Base-by-base conservation (phyloP, 495 filamentous ascomycete species). In the Aspergillus ellipticus region DNA sequence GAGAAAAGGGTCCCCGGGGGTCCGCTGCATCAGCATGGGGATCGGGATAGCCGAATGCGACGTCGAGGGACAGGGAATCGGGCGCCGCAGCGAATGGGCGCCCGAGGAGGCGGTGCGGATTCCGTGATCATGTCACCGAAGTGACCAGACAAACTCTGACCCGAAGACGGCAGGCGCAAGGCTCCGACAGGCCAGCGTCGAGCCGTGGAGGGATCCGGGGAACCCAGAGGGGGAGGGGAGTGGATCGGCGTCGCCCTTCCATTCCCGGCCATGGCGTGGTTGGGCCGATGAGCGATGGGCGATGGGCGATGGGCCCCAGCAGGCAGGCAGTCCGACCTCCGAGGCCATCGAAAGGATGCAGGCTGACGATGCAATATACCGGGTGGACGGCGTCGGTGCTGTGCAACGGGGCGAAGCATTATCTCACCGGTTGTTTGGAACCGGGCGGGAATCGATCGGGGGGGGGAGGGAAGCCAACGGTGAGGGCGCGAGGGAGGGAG, bases 141-240 rank as follows among this genome's bases (percentile, higher is more conserved):
- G 35, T 15, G 2, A n/a, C 35, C 5, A 13, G 35, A n/a, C 11
- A 8, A 39, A 39, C 35, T n/a, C 35, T 39, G 35, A n/a, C 5
- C 35, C 35, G 35, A n/a, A 39, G 35, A 39, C 35, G 35, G 35
- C 11, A 15, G 11, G 35, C 35, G 11, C 35, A n/a, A 39, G 6
- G 13, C 42, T 50, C 49, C n/a, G 57, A 43, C 42, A 45, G 48
- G 41, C 52, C 57, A 48, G 31, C 46, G 53, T 33, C 8, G 28
- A 21, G 42, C 33, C 35, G 50, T 60, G 54, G 58, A 54, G 53
- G 47, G 35, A 56, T 53, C 53, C 37, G 53, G 49, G 53, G 53
- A 56, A 56, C 41, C 28, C 35, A 33, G 28, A 46, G 24, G 26
- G 51, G n/a, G 35, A n/a, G 5, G 13, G 11, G 35, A 39, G 35